Evolutionary conservation across 805 yeast species (phyloP), one percentile per base, ranked within the genome.

Genomic region (Sugiyamaella americana): DNA sequence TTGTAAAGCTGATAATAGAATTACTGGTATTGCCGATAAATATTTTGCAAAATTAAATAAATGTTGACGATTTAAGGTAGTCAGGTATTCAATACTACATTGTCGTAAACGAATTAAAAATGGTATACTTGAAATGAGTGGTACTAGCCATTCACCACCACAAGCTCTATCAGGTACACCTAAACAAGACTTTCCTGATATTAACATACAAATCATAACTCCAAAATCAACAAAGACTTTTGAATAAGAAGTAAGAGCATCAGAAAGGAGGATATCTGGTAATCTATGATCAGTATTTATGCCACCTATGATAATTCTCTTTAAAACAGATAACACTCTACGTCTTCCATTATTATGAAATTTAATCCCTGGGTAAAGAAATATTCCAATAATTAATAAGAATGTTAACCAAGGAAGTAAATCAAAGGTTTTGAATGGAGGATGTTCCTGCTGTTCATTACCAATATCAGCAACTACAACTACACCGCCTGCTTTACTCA

Each of bases 221-320:
- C 75, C 73, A 18, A 83, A 65, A 63, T 93, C 98, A 40, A 84
- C 81, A 41, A 87, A 57, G 0, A 87, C 84, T 58, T 80, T 80
- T 2, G 87, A 70, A 60, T 84, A 87, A 0, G 96, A 87, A 0
- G 94, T 84, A 40, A 93, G 68, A 3, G 88, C 79, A 67, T 91
- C 98, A 5, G 95, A 79, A 11, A 89, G 62, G 40, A 93, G 64
- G 34, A 91, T 84, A 60, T 91, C 97, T 46, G 85, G 84, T 16
- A 84, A 76, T 56, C 95, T 69, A 36, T 60, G 50, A 13, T 74
- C 73, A 13, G 64, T 56, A 57, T 83, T 82, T 26, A 87, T 78
- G 2, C 72, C 70, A 2, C 95, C 95, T 35, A 21, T 5, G 21
- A 41, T 43, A 3, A 85, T 68, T 43, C 95, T 67, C 43, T 65